These are phyloP conservation scores for Acacia acuminata DNA, from an alignment of 306 rosid species.

Conservation along the genomic window DNA sequence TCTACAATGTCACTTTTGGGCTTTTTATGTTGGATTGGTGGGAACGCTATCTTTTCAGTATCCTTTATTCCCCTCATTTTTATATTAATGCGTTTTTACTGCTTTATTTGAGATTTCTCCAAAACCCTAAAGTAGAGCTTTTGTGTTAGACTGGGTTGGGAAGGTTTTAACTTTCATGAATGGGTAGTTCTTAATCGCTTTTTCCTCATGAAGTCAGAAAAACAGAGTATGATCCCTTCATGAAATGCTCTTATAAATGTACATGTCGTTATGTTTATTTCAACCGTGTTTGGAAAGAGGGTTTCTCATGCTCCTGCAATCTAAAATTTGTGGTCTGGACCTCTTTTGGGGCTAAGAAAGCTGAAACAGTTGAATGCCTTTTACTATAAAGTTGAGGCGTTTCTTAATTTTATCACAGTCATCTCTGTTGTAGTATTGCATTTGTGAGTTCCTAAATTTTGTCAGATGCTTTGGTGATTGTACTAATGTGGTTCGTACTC, in stretches of 20 bases:
- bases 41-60: conserved; percentile 93
- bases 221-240: background rate
- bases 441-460: conserved; percentile 49
- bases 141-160: background rate
- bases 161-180: background rate
- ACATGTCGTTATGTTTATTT: background rate
- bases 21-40: conserved; percentile 95
- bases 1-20: conserved; percentile 95
- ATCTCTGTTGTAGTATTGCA: conserved; percentile 33
- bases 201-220: background rate
- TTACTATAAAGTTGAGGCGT: background rate
- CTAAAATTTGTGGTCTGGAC: background rate
- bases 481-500: conserved; percentile 74
- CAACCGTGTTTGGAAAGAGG: background rate
- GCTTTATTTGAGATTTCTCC: background rate
- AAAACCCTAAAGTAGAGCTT: background rate
- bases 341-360: background rate
- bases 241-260: background rate
- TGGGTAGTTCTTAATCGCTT: background rate
- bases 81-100: conserved; percentile 12
- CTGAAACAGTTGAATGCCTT: background rate
- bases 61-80: conserved; percentile 40
- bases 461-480: conserved; percentile 64
- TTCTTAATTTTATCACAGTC: conserved; percentile 19
- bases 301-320: conserved; percentile 8